Conservation (phyloP, 2,329 filamentous ascomycete species). For the Aspergillus pseudoterreus region DNA sequence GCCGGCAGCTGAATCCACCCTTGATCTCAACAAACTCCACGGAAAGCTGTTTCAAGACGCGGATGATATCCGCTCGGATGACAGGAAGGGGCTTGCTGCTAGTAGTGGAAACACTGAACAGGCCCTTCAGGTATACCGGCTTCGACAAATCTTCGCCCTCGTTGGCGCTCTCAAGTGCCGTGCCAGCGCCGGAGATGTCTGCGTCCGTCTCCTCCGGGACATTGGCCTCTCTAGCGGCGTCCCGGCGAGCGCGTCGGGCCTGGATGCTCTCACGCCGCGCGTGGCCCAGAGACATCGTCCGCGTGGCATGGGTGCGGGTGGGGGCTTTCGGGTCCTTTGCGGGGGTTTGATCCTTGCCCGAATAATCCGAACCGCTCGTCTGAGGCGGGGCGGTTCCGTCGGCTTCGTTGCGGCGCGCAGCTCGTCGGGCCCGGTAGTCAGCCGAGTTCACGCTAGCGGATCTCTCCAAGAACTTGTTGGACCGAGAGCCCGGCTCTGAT, state of each 20-base stretch:
- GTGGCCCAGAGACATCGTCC: conserved; percentile 85
- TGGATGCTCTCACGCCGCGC: conserved; percentile 89
- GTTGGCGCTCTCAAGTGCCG: conserved; percentile 48
- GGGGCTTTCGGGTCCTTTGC: conserved; percentile 51
- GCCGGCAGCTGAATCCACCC: conserved; percentile 86
- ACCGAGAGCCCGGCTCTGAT: conserved; percentile 57
- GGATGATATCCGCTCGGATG: conserved; percentile 85
- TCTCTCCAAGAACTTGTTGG: conserved; percentile 69
- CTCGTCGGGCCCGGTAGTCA: conserved; percentile 65
- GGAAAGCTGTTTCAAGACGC: conserved; percentile 79
- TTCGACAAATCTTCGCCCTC: conserved; percentile 72
- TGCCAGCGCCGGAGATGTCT: conserved; percentile 60
- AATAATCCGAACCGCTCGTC: conserved; percentile 77
- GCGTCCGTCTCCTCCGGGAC: conserved; percentile 88
- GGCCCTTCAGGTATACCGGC: conserved; percentile 89
- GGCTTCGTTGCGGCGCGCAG: conserved; percentile 52
- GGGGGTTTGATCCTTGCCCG: conserved; percentile 46
- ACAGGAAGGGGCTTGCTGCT: conserved; percentile 83
- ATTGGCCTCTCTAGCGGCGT: conserved; percentile 69
- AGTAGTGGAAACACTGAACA: conserved; percentile 96
- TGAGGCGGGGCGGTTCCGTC: conserved; percentile 61
- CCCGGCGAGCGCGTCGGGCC: conserved; percentile 70
- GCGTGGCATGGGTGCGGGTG: conserved; percentile 60
- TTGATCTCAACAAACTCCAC: conserved; percentile 92
- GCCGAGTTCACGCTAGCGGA: conserved; percentile 91